These are phyloP conservation scores for Colletotrichum eleusines DNA, from an alignment of 2,329 filamentous ascomycete genomes.

Conservation along the genomic window DNA sequence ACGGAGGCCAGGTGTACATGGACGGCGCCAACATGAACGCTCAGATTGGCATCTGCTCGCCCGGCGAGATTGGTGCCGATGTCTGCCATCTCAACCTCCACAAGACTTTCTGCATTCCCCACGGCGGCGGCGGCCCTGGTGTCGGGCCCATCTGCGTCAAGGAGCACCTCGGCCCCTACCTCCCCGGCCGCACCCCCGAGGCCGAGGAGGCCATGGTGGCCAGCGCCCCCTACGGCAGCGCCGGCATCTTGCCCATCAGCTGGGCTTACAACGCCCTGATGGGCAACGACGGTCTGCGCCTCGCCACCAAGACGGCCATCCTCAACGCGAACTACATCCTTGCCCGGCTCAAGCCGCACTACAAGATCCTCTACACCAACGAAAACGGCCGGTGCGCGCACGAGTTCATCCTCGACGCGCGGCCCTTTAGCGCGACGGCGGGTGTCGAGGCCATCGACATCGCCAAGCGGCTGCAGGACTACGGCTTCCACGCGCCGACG, in stretches of 20 bases:
- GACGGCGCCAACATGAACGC: constrained; percentile 99
- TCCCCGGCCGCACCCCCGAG: constrained; percentile 67
- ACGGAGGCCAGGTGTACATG: constrained; percentile 98
- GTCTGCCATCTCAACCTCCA: constrained; percentile 98
- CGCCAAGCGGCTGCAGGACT: constrained; percentile 96
- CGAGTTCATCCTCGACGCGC: constrained; percentile 94
- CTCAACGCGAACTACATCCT: constrained; percentile 98
- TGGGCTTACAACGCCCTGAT: constrained; percentile 97
- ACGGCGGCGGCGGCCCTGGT: constrained; percentile 93
- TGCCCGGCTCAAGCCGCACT: constrained; percentile 85
- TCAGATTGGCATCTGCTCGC: constrained; percentile 94
- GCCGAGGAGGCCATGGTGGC: constrained; percentile 72
- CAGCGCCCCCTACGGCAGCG: constrained; percentile 87
- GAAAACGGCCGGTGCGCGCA: constrained; percentile 89
- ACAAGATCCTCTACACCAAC: constrained; percentile 94
- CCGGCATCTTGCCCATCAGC: constrained; percentile 92
- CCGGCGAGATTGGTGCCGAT: constrained; percentile 94
- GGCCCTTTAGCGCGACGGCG: constrained; percentile 84
- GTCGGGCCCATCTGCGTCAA: constrained; percentile 96
- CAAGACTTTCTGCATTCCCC: constrained; percentile 99
- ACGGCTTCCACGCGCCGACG: constrained; percentile 96
- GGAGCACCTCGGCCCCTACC: constrained; percentile 79
- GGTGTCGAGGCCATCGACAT: constrained; percentile 94
- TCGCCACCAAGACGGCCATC: constrained; percentile 92
- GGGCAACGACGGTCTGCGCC: constrained; percentile 84